phyloP scores from a whole-genome alignment of 1,284 basidiomycete species.

The Ceratobasidium sp. region DNA sequence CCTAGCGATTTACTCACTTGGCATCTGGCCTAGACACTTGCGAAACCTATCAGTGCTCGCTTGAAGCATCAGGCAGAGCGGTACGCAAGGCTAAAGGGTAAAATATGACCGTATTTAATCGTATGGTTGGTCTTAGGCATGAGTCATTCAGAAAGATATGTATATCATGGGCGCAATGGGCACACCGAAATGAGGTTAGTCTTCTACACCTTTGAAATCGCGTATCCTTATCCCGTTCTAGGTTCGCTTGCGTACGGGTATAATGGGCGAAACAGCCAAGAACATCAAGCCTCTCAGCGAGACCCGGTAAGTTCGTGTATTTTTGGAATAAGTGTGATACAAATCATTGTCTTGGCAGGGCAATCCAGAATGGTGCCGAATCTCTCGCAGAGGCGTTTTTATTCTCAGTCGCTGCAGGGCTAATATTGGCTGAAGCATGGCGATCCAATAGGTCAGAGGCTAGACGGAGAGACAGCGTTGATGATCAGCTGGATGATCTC shows the following conservation, averaged over 20 bases:
- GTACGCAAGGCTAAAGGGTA: conserved; percentile 61
- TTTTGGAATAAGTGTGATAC: not conserved
- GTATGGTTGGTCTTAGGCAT: conserved; percentile 66
- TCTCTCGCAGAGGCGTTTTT: conserved; percentile 88
- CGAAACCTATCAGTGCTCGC: conserved; percentile 83
- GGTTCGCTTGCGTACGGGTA: conserved; percentile 78
- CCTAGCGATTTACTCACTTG: not conserved
- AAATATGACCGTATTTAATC: not conserved
- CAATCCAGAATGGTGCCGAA: conserved; percentile 90
- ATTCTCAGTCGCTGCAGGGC: conserved; percentile 79
- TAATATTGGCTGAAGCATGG: conserved; percentile 85
- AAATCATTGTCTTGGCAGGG: conserved; percentile 63
- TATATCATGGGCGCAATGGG: conserved; percentile 81
- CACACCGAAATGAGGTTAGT: conserved; percentile 78
- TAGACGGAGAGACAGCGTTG: conserved; percentile 79
- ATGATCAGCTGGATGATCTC: conserved; percentile 79
- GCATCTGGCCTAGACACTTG: conserved; percentile 71
- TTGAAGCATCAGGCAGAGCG: conserved; percentile 83
- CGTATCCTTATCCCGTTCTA: not conserved
- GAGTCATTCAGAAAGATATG: conserved; percentile 81
- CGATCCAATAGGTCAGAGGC: conserved; percentile 79
- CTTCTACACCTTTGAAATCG: not conserved
- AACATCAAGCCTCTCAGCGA: conserved; percentile 87
- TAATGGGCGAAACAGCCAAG: conserved; percentile 82
- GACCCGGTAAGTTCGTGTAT: conserved; percentile 67